Percentiles rank a stretch among this genome's conserved stretches.
Conservation (phyloP, 1,284 basidiomycete genomes). For the Naganishia albida region DNA sequence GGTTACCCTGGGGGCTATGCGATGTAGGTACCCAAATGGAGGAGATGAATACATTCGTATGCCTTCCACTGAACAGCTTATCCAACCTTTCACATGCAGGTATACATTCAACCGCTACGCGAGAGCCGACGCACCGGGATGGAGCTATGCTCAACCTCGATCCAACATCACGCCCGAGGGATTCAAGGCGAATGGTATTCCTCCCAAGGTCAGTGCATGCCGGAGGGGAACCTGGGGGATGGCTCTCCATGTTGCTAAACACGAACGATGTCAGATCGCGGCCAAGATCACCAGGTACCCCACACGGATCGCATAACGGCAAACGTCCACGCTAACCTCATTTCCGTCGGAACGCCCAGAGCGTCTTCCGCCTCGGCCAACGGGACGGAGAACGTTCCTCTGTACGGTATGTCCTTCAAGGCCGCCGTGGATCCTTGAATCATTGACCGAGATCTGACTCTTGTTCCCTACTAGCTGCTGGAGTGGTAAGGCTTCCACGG, state of each 20-base stretch:
- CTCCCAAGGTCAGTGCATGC: background rate
- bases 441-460: background rate
- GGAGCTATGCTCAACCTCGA: slow-evolving; percentile 11
- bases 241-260: too few relatives aligned
- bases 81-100: background rate
- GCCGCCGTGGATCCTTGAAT: background rate
- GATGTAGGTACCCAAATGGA: background rate
- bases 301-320: background rate
- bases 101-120: background rate
- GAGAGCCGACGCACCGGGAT: background rate
- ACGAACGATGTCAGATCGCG: background rate
- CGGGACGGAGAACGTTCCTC: slow-evolving; percentile 7
- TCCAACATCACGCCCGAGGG: slow-evolving; percentile 1
- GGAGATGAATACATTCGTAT: background rate
- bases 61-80: background rate
- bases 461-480: background rate
- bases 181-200: slow-evolving; percentile 20
- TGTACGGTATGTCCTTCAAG: slow-evolving; percentile 10
- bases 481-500: background rate
- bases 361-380: slow-evolving; percentile 13
- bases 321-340: background rate
- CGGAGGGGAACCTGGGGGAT: background rate
- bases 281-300: slow-evolving; percentile 9
- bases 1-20: slow-evolving; percentile 9
- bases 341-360: background rate